Evolutionary conservation across 2,329 filamentous ascomycete species (phyloP).

Genomic region (Xylariaceae sp.): DNA sequence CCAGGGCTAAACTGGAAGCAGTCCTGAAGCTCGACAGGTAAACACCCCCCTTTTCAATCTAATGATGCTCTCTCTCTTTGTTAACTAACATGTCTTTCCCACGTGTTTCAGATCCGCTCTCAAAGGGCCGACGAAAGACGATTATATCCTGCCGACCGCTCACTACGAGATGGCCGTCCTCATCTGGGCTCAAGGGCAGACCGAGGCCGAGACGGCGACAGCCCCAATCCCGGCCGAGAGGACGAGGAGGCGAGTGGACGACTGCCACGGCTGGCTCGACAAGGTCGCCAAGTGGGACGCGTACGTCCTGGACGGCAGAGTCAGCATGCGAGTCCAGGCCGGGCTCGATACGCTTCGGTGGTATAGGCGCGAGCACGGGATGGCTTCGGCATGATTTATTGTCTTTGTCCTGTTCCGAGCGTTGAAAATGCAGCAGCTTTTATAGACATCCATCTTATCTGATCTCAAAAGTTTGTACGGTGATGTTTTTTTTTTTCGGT

Average conservation of each 20-base stretch:
- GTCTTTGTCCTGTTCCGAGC: too few relatives aligned
- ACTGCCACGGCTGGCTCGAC: conserved; percentile 60
- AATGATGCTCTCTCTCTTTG: background rate
- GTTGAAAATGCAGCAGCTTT: too few relatives aligned
- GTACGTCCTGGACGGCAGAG: conserved; percentile 67
- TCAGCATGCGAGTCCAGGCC: conserved; percentile 68
- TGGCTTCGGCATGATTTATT: too few relatives aligned
- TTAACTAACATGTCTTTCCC: background rate
- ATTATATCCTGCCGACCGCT: conserved; percentile 67
- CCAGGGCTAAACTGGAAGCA: conserved; percentile 58
- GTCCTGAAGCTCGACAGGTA: conserved; percentile 62
- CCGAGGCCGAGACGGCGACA: conserved; percentile 19
- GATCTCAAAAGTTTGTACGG: too few relatives aligned
- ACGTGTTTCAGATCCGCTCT: conserved; percentile 39
- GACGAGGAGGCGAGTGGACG: conserved; percentile 45
- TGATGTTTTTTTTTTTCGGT: too few relatives aligned
- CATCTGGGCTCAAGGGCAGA: conserved; percentile 64
- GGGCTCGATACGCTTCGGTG: conserved; percentile 60
- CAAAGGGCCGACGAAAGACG: conserved; percentile 58
- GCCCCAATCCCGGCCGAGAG: conserved; percentile 7
- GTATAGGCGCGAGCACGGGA: conserved; percentile 31
- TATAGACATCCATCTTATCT: too few relatives aligned
- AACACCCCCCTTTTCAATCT: conserved; percentile 6
- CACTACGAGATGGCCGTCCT: conserved; percentile 84
- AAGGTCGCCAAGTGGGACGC: conserved; percentile 64